Evolutionary conservation across 495 filamentous ascomycete genomes (phyloP).

Genomic region (Staphylotrichum longicolle): DNA sequence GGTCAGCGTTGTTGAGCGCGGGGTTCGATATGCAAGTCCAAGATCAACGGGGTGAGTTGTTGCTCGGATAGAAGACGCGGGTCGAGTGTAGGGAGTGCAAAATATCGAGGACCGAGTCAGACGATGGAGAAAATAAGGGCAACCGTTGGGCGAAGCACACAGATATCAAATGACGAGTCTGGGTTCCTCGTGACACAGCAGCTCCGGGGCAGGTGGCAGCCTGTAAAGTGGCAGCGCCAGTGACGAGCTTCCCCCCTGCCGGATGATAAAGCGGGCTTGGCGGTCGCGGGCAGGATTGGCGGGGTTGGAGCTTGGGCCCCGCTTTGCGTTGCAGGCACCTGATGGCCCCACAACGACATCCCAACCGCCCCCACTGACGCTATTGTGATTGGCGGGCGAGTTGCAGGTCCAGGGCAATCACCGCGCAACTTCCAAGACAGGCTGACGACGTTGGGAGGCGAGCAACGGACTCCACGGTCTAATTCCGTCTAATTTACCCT

Average conservation of each 20-base stretch:
- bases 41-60: neutral
- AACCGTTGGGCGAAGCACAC: neutral
- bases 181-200: conserved; percentile 9
- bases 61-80: neutral
- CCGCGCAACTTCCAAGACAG: conserved; percentile 21
- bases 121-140: neutral
- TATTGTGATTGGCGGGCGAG: conserved; percentile 13
- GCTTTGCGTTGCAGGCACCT: conserved; percentile 4
- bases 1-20: neutral
- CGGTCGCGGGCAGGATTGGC: neutral
- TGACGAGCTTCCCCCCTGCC: neutral
- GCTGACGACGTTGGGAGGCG: conserved; percentile 30
- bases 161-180: conserved; percentile 14
- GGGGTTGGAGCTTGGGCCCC: conserved; percentile 13
- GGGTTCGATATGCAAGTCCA: neutral
- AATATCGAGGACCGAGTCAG: neutral
- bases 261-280: conserved; percentile 1
- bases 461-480: conserved; percentile 17
- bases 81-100: neutral
- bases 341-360: neutral
- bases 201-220: no score
- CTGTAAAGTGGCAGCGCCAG: conserved; percentile 2
- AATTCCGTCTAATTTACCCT: neutral
- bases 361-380: neutral
- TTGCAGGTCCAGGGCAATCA: conserved; percentile 5